Evolutionary conservation across 306 rosid species (phyloP), one percentile per base, ranked within the genome.

Genomic region (Trifolium pratense): DNA sequence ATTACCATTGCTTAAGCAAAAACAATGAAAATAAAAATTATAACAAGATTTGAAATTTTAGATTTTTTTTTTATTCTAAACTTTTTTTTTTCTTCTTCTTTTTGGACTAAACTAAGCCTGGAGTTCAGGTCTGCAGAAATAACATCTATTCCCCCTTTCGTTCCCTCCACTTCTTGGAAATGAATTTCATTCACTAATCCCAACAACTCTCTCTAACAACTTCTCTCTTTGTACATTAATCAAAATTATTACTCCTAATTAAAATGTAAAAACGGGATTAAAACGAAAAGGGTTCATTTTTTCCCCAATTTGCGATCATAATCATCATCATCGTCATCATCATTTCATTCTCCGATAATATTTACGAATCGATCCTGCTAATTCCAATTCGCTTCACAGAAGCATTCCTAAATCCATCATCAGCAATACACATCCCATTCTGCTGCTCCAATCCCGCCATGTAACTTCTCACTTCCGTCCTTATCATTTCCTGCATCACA

Each of bases 401-500:
- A 15, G 86, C 84, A 45, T 88, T 88, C 75, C 89, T 79, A 73
- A 83, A 88, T n/a, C 89, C 97, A 55, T 84, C 90, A 25, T 81
- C 89, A 9, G 78, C 71, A 45, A 66, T 61, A 69, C 91, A 80
- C 77, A 85, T 79, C 32, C 89, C 90, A 75, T 76, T 89, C 74
- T 82, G 85, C 78, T 86, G 78, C 87, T 82, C 91, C 81, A 89
- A 26, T n/a, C 92, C 92, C 43, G 78, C 83, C 95, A 95, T 91
- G 60, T 95, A 95, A 71, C 69, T 91, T 78, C 91, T 86, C 89
- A 95, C 99, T 79, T 95, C 99, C 32, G 67, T 82, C 78, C 77
- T 86, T 77, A 95, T 91, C 99, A 95, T 95, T n/a, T 91, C 97
- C 74, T 95, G 97, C 95, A 95, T 88, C 87, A 90, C 97, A 46